phyloP scores from a whole-genome alignment of 495 filamentous ascomycete species.

The Umbilicaria muhlenbergii region DNA sequence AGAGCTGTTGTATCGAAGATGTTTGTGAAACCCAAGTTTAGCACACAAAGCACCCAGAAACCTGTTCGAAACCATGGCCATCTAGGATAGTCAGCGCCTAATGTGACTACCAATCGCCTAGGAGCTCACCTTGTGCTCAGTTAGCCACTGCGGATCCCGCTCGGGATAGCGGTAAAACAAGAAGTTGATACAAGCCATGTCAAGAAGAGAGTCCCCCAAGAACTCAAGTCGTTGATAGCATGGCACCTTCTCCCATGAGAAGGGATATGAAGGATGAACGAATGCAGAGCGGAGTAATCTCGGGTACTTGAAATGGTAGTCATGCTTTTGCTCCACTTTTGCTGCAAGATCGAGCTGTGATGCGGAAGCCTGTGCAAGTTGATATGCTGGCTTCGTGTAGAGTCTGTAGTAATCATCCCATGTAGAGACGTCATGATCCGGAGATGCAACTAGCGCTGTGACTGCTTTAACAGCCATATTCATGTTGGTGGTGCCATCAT shows the following conservation, averaged over 20 bases:
- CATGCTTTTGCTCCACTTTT: constrained; percentile 48
- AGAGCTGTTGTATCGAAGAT: constrained; percentile 47
- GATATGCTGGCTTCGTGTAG: constrained; percentile 62
- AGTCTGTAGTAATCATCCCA: constrained; percentile 58
- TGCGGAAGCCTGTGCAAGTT: constrained; percentile 38
- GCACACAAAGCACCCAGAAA: constrained; percentile 77
- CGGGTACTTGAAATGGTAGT: constrained; percentile 71
- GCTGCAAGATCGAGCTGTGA: constrained; percentile 50
- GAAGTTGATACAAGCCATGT: constrained; percentile 72
- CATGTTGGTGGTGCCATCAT: constrained; percentile 39
- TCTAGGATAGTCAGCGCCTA: constrained; percentile 23
- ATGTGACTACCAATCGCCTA: no score
- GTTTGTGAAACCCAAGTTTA: constrained; percentile 56
- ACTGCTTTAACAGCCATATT: constrained; percentile 77
- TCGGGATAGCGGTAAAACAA: constrained; percentile 62
- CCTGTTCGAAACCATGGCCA: constrained; percentile 97
- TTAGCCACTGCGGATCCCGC: constrained; percentile 90
- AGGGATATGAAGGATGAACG: constrained; percentile 69
- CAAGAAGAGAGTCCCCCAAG: constrained; percentile 76
- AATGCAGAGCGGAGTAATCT: constrained; percentile 72
- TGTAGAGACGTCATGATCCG: constrained; percentile 46
- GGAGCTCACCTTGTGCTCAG: constrained; percentile 67
- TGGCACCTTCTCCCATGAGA: constrained; percentile 59
- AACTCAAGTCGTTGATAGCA: constrained; percentile 91
- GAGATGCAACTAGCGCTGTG: constrained; percentile 51